phyloP scores from a whole-genome alignment of 345 rosid species.

The Pistacia vera region DNA sequence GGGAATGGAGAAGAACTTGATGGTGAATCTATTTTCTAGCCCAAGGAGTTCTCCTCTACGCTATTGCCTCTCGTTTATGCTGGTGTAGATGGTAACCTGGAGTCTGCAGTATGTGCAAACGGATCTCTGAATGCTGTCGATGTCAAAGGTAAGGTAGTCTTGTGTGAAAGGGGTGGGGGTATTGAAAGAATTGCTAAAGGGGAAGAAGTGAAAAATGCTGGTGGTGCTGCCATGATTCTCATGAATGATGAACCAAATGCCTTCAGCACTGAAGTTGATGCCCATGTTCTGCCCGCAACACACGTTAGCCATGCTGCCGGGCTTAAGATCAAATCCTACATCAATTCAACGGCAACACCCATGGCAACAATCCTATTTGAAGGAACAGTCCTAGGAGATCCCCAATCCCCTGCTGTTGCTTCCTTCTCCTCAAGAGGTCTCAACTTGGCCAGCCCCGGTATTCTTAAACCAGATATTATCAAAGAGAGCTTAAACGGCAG shows the following conservation, averaged over 20 bases:
- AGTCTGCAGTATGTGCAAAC: conserved; percentile 23
- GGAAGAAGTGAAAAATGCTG: conserved; percentile 36
- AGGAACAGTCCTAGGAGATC: conserved; percentile 33
- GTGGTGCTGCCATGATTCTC: conserved; percentile 38
- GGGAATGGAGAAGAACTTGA: conserved; percentile 38
- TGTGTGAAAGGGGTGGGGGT: conserved; percentile 36
- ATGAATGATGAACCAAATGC: conserved; percentile 27
- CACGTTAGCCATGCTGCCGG: conserved; percentile 32
- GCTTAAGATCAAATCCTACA: conserved; percentile 34
- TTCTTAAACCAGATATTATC: conserved; percentile 52
- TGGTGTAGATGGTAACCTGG: conserved; percentile 25
- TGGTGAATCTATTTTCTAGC: conserved; percentile 49
- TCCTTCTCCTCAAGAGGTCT: conserved; percentile 60
- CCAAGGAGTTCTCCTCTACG: conserved; percentile 23
- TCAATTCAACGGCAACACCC: conserved; percentile 25
- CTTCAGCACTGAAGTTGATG: conserved; percentile 30
- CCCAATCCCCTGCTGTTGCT: conserved; percentile 37
- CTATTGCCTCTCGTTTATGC: conserved; percentile 48
- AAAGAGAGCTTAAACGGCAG: too few relatives aligned
- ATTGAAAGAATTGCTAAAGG: conserved; percentile 31
- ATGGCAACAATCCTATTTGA: conserved; percentile 27
- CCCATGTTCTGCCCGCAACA: conserved; percentile 28
- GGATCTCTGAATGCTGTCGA: conserved; percentile 26
- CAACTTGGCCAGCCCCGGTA: conserved; percentile 38
- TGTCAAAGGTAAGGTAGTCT: conserved; percentile 40